These are phyloP conservation scores for Neurospora pannonica DNA, from an alignment of 495 filamentous ascomycete genomes.

Conservation along the genomic window DNA sequence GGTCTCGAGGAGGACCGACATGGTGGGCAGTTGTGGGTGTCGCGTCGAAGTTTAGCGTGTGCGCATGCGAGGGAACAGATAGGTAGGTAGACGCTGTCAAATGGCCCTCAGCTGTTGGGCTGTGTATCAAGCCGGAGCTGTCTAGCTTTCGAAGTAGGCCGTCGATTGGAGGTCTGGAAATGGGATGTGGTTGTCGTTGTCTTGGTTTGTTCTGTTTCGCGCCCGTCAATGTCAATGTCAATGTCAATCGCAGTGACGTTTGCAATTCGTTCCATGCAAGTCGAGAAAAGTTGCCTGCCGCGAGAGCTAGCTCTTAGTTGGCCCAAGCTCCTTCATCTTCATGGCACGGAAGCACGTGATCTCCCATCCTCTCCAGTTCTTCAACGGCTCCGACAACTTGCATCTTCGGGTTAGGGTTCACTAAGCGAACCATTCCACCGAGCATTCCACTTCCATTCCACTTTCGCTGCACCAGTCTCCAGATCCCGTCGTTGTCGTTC, in stretches of 20 bases:
- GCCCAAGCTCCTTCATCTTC: not conserved
- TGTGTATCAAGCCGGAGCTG: not conserved
- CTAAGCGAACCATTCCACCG: not conserved
- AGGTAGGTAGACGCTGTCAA: not conserved
- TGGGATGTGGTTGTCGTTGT: not conserved
- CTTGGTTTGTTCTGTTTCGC: not conserved
- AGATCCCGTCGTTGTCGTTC: not conserved
- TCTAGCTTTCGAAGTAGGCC: not conserved
- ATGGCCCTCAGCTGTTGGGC: not conserved
- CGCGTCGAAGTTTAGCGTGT: not conserved
- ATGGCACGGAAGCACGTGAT: not conserved
- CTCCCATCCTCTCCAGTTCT: not conserved
- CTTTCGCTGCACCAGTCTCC: not conserved
- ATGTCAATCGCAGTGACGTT: not conserved
- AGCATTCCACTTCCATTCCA: not conserved
- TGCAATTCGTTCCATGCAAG: not conserved
- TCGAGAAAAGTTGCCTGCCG: not conserved
- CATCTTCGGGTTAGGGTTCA: not conserved
- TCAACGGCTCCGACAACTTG: not conserved
- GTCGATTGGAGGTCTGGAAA: not conserved
- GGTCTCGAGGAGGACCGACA: slow-evolving; percentile 80
- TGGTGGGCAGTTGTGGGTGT: slow-evolving; percentile 13
- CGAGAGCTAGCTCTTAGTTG: not conserved
- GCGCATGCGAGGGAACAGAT: not conserved
- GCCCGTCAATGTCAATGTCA: not conserved